Evolutionary conservation across 2,329 filamentous ascomycete species (phyloP), one percentile per base, ranked within the genome.

Genomic region (Aspergillus melleus): DNA sequence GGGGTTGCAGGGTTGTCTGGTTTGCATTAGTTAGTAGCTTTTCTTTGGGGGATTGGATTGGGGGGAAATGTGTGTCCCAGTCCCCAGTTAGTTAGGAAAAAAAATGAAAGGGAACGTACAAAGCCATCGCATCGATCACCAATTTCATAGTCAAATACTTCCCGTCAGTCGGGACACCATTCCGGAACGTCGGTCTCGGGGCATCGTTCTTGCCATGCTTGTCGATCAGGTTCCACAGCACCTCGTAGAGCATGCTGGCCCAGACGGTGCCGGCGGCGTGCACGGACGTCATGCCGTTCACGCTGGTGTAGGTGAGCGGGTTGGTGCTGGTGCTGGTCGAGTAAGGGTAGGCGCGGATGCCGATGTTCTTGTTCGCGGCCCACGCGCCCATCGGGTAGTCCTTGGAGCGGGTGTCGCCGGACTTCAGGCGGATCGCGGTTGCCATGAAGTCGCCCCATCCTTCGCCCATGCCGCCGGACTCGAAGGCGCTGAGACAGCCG

Each of bases 361-460:
- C 63, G 1, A 14, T 36, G 1, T 24, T 4, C 12, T 55, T n/a
- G 26, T 61, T 58, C 2, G 52, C 22, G 9, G 61, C 50, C 63
- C 63, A 65, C 2, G 54, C 56, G 3, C 61, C 61, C 49, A 65
- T 60, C 4, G 59, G 39, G 36, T 63, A 63, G 24, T 61, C 57
- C 1, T 19, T 59, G 0, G 47, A 29, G 22, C 53, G 61, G 0
- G 57, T 61, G 30, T 64, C 63, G 9, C 30, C 51, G 30, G 63
- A 11, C 57, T 64, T 65, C 5, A 65, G 30, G 3, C 61, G 61
- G n/a, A 63, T 60, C 3, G 59, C 59, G 1, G 57, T 60, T 2
- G 56, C 59, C 57, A 63, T 60, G 42, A 65, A 65, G 42, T 65
- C 63, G 29, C 63, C 49, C 63, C 63, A 65, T 22, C 63, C 63